Evolutionary conservation across 306 rosid species (phyloP).

Genomic region (Clitoria ternatea): DNA sequence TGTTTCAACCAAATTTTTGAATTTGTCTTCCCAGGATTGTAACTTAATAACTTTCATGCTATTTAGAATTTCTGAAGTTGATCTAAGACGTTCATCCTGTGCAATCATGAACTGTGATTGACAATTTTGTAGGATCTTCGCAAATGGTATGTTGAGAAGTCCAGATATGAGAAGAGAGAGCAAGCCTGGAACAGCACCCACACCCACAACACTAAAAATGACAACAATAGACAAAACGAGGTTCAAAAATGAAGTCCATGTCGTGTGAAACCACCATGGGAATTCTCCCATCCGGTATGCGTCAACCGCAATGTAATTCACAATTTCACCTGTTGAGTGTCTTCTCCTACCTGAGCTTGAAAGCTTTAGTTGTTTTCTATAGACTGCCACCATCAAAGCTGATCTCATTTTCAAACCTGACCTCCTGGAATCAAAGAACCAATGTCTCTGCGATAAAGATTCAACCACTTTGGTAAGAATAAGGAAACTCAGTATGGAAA

Average conservation of each 20-base stretch:
- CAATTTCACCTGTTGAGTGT: slow-evolving; percentile 74
- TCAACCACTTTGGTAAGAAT: slow-evolving; percentile 48
- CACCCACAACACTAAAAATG: slow-evolving; percentile 51
- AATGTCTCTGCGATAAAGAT: slow-evolving; percentile 66
- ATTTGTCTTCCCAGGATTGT: slow-evolving; percentile 83
- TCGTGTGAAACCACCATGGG: slow-evolving; percentile 76
- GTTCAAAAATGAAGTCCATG: slow-evolving; percentile 46
- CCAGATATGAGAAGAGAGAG: slow-evolving; percentile 59
- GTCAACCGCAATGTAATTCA: slow-evolving; percentile 73
- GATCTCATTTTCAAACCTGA: slow-evolving; percentile 78
- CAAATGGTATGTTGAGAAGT: slow-evolving; percentile 58
- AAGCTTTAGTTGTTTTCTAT: slow-evolving; percentile 63
- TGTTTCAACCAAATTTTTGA: slow-evolving; percentile 43
- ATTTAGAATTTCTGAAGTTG: slow-evolving; percentile 76
- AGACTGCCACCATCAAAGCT: slow-evolving; percentile 74
- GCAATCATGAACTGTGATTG: slow-evolving; percentile 60
- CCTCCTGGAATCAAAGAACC: slow-evolving; percentile 59
- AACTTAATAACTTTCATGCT: slow-evolving; percentile 76
- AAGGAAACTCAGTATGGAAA: slow-evolving; percentile 46
- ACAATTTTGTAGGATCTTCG: slow-evolving; percentile 49
- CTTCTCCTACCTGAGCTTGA: slow-evolving; percentile 55
- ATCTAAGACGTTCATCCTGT: slow-evolving; percentile 71
- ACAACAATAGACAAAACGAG: slow-evolving; percentile 41
- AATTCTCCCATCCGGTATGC: slow-evolving; percentile 84
- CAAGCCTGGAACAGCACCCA: slow-evolving; percentile 69